Base-by-base conservation (phyloP, 768 basidiomycete genomes). In the Dioszegia aurantiaca region DNA sequence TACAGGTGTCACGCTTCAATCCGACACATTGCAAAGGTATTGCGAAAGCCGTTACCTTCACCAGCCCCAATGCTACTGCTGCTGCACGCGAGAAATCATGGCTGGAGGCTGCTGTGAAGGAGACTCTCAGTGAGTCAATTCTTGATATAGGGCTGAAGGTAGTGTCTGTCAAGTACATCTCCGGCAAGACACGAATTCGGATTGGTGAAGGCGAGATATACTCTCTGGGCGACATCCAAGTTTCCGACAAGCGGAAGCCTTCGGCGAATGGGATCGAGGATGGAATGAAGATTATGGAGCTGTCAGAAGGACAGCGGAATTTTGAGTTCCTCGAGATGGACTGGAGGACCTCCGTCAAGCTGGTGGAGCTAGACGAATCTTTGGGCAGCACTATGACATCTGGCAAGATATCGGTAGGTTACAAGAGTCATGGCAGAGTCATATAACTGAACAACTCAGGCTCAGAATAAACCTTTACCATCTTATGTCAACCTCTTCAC, bases 401-500 rank as follows among this genome's bases (percentile, higher is more conserved):
- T 24, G 46, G 14, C 11, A 21, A 33, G 14, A 9, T 11, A 16
- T 21, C 26, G 12, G 19, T 33, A 48, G 28, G 45, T 42, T 21
- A n/a, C 14, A 2, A 26, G 4, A n/a, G n/a, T n/a, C n/a, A n/a
- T n/a, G n/a, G n/a, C n/a, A n/a, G n/a, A n/a, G n/a, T n/a, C n/a
- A n/a, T n/a, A n/a, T n/a, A 24, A 44, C 19, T 56, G 49, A 33
- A 19, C n/a, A n/a, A 46, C 36, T n/a, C 45, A 47, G 46, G n/a
- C 27, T 17, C 12, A 58, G n/a, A 56, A 36, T 43, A 56, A 44
- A 21, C 48, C 56, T 4, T 30, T 72, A 11, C 74, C 75, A 10
- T 72, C 73, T 5, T 76, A 74, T 55, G 72, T 77, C 68, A 75
- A 75, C 56, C 62, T 76, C 40, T 75, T 65, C 63, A 70, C 72